These are phyloP conservation scores for Tylopilus orsonianus DNA, from an alignment of 1,284 basidiomycete genomes.

Conservation along the genomic window DNA sequence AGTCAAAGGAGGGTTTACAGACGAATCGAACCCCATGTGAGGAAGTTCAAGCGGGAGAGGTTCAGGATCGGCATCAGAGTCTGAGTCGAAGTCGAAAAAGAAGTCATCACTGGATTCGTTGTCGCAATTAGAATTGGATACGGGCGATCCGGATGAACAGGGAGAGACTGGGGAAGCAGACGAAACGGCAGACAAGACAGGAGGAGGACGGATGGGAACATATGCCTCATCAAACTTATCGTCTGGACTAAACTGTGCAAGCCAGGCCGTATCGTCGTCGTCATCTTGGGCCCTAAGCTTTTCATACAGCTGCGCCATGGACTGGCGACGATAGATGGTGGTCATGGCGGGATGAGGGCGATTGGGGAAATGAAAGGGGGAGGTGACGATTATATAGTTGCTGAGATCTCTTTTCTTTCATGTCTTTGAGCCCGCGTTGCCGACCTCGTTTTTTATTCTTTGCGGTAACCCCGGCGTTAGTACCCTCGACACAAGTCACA, in stretches of 20 bases:
- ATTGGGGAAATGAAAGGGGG: slow-evolving; percentile 20
- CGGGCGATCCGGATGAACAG: slow-evolving; percentile 21
- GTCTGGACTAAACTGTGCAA: slow-evolving; percentile 35
- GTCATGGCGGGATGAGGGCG: slow-evolving; percentile 23
- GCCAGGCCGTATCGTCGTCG: slow-evolving; percentile 36
- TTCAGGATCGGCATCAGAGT: slow-evolving; percentile 27
- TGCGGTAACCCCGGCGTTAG: slow-evolving; percentile 38
- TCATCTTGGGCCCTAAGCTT: slow-evolving; percentile 37
- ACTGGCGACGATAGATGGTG: slow-evolving; percentile 36
- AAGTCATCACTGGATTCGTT: slow-evolving; percentile 27
- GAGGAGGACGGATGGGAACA: slow-evolving; percentile 22
- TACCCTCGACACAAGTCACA: slow-evolving; percentile 35
- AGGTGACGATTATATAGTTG: slow-evolving; percentile 32
- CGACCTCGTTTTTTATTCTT: slow-evolving; percentile 42
- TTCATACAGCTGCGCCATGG: slow-evolving; percentile 36
- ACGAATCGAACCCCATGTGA: slow-evolving; percentile 12
- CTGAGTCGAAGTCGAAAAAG: slow-evolving; percentile 30
- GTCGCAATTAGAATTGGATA: slow-evolving; percentile 22
- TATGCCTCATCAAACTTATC: slow-evolving; percentile 33
- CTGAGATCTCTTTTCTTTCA: slow-evolving; percentile 36
- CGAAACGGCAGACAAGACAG: slow-evolving; percentile 30
- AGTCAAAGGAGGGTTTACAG: slow-evolving; percentile 20
- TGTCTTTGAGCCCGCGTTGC: slow-evolving; percentile 39
- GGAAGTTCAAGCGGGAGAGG: slow-evolving; percentile 18
- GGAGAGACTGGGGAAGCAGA: slow-evolving; percentile 25